phyloP scores from a whole-genome alignment of 208 protist species.

The Leishmania mexicana region DNA sequence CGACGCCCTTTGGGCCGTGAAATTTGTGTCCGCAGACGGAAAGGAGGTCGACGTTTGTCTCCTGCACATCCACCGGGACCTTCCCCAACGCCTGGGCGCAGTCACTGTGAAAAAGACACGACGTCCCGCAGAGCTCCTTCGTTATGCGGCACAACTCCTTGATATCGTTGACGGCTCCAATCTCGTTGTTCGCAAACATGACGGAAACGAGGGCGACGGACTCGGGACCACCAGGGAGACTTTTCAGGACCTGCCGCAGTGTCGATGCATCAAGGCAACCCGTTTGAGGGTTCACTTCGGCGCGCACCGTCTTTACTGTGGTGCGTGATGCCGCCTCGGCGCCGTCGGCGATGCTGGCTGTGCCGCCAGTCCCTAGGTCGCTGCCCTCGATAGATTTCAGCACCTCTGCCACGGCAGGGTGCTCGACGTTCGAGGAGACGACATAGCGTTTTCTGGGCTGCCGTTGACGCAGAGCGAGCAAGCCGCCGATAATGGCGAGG shows the following conservation, averaged over 20 bases:
- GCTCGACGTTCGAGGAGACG: conserved; percentile 82
- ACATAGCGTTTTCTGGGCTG: conserved; percentile 47
- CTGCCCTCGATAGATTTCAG: conserved; percentile 43
- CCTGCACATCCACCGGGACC: conserved; percentile 94
- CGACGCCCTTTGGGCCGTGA: conserved; percentile 95
- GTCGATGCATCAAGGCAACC: conserved; percentile 39
- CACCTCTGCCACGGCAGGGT: conserved; percentile 90
- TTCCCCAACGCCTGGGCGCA: conserved; percentile 97
- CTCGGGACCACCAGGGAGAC: conserved; percentile 42
- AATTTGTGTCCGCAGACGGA: conserved; percentile 98
- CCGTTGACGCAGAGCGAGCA: conserved; percentile 31
- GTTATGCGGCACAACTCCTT: conserved; percentile 66
- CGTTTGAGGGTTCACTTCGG: conserved; percentile 47
- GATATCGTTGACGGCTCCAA: conserved; percentile 93
- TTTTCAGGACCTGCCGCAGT: conserved; percentile 38
- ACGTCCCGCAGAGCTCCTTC: conserved; percentile 63
- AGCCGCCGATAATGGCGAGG: conserved; percentile 83
- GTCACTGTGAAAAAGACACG: conserved; percentile 93
- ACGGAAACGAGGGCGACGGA: conserved; percentile 86
- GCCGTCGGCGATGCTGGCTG: not conserved
- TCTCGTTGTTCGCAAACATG: conserved; percentile 97
- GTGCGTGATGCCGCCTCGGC: not conserved
- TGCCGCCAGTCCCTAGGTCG: not conserved
- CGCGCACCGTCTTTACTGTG: conserved; percentile 26
- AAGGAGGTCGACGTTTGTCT: conserved; percentile 93